Base-by-base conservation (phyloP, 345 rosid species). In the Limnanthes douglasii region DNA sequence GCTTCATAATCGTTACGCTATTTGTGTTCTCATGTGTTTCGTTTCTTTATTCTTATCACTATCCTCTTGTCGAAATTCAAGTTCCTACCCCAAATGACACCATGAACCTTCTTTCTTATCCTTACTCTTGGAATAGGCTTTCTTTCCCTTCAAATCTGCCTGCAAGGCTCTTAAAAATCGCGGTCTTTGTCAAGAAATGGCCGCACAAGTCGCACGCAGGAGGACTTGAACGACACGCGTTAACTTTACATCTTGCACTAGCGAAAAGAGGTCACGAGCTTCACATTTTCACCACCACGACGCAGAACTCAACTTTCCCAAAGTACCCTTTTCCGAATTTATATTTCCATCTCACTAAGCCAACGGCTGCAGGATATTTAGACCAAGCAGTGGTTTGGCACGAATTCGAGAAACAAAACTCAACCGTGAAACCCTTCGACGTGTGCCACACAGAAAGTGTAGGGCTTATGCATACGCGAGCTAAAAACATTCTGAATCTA, bases 141-240 rank as follows among this genome's bases (percentile, higher is more conserved):
- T 51, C 60, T 2, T 88, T 86, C 28, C 12, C 54, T 45, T 16
- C 48, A 0, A 31, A 41, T 6, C 50, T 57, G 17, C 73, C 83
- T 3, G 53, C 42, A 2, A 61, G 55, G 47, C 44, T 38, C 34
- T 78, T 88, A 23, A 83, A 73, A 45, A 66, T 88, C 44, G 97
- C 93, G 0, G 64, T 78, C 28, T 82, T 78, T 11, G 97, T 83
- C 5, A 83, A 88, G 62, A 83, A 76, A 62, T 88, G 95, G 95
- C 80, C 97, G 27, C 74, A 65, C 12, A 66, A 53, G 45, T 83
- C 93, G 43, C 76, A 39, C 15, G 95, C 86, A 0, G 97, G 97
- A 17, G 97, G 95, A 11, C 93, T 82, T 20, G 95, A 88, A 53
- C 18, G 93, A 36, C 95, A 88, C 22, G 93, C 97, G 28, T 46